Evolutionary conservation across 208 protist species (phyloP).

Genomic region (Phytomonas sp.): DNA sequence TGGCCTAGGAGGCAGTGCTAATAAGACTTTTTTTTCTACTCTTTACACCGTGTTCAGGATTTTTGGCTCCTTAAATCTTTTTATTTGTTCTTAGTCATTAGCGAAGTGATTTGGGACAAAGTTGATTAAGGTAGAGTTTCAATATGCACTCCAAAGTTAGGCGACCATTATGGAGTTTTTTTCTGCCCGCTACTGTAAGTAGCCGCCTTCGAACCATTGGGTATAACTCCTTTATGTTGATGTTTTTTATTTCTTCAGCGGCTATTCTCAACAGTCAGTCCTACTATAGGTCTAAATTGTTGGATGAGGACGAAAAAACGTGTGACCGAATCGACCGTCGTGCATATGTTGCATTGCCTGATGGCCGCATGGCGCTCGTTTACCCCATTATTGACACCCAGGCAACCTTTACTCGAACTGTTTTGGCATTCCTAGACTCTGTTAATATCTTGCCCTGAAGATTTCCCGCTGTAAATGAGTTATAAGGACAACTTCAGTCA

Average conservation of each 20-base stretch:
- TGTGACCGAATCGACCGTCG: conserved; percentile 85
- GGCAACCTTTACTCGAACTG: conserved; percentile 54
- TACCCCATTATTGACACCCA: conserved; percentile 86
- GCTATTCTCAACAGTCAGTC: conserved; percentile 83
- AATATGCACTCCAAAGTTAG: conserved; percentile 43
- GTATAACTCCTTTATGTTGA: conserved; percentile 54
- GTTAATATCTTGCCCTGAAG: conserved; percentile 79
- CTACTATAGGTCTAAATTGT: conserved; percentile 71
- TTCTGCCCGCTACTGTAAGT: conserved; percentile 66
- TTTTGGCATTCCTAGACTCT: conserved; percentile 78
- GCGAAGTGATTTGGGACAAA: not conserved
- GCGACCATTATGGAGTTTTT: conserved; percentile 66
- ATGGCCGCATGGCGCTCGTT: conserved; percentile 86
- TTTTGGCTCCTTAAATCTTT: conserved; percentile 5
- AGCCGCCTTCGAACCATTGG: conserved; percentile 60
- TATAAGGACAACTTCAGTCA: conserved; percentile 20
- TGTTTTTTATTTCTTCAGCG: conserved; percentile 58
- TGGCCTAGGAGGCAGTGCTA: conserved; percentile 8
- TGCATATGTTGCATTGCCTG: conserved; percentile 84
- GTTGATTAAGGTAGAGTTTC: not conserved
- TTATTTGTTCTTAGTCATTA: conserved; percentile 5
- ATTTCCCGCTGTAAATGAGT: not conserved
- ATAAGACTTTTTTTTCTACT: conserved; percentile 10
- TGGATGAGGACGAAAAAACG: conserved; percentile 71
- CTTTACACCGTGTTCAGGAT: conserved; percentile 7